Conservation (phyloP, 257 asterid genomes). For the Echites panduratus region DNA sequence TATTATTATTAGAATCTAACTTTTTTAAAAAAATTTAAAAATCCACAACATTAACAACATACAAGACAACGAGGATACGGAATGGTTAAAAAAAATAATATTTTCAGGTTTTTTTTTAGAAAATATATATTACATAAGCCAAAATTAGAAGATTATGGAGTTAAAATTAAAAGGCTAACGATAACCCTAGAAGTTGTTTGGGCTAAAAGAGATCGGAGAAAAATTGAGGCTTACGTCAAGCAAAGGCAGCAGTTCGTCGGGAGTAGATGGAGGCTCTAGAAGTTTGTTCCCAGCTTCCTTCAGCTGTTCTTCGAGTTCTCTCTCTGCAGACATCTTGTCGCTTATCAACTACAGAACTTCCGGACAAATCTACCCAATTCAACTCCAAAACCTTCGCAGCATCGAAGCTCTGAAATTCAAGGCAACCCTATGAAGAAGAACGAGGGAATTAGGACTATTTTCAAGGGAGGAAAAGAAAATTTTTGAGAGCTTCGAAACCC, state of each 20-base stretch:
- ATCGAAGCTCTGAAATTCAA: background rate
- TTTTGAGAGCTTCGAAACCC: background rate
- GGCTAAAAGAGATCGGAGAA: background rate
- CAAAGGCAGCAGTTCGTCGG: conserved; percentile 57
- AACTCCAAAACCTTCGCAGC: background rate
- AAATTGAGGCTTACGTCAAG: conserved; percentile 63
- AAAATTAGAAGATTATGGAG: background rate
- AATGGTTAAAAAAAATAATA: background rate
- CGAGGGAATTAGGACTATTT: background rate
- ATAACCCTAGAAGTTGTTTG: background rate
- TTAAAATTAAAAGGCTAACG: background rate
- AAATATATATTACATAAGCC: background rate
- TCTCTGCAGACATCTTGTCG: conserved; percentile 22
- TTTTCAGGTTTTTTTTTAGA: no score
- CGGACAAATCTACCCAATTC: background rate
- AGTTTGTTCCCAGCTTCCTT: conserved; percentile 63
- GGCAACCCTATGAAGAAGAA: background rate
- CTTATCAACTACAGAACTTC: conserved; percentile 7
- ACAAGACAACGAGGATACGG: background rate
- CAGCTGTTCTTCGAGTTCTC: conserved; percentile 53
- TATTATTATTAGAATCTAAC: no score
- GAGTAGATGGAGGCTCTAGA: conserved; percentile 50
- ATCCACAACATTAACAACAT: background rate
- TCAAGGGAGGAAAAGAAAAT: background rate
- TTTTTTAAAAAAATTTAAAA: background rate